Conservation (phyloP, 768 basidiomycete species). For the Mrakia hoshinonis region DNA sequence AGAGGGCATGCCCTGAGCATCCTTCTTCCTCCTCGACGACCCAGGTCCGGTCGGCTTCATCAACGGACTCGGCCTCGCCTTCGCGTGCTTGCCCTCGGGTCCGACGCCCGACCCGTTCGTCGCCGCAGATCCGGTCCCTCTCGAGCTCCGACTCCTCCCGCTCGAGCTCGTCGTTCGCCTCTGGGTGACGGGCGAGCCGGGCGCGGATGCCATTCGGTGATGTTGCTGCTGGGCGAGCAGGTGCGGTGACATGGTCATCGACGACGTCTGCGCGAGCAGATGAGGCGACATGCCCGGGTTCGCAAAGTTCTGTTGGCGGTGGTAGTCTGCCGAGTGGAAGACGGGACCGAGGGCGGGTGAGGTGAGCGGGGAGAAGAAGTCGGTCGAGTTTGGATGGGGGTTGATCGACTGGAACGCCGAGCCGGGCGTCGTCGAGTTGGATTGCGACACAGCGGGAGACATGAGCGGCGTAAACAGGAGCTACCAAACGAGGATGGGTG, state of each 20-base stretch:
- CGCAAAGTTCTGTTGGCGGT: neutral
- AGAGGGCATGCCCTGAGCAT: neutral
- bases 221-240: conserved; percentile 26
- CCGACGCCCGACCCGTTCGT: neutral
- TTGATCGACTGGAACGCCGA: conserved; percentile 30
- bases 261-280: conserved; percentile 27
- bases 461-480: conserved; percentile 39
- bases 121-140: neutral
- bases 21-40: conserved; percentile 14
- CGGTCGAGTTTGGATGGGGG: conserved; percentile 18
- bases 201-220: conserved; percentile 32
- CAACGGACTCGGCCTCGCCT: neutral
- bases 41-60: conserved; percentile 1
- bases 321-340: conserved; percentile 5
- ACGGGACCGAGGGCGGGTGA: conserved; percentile 41
- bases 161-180: neutral
- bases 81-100: conserved; percentile 3
- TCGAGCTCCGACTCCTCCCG: neutral
- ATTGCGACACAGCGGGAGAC: conserved; percentile 33
- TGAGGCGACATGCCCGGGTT: conserved; percentile 23
- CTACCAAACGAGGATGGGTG: neutral
- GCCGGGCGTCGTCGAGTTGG: conserved; percentile 44
- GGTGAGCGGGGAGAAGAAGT: conserved; percentile 43
- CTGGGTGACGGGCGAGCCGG: conserved; percentile 31
- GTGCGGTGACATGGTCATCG: conserved; percentile 22